Evolutionary conservation across 2,329 filamentous ascomycete genomes (phyloP), one percentile per base, ranked within the genome.

Genomic region (Ceratocystis huliohia): DNA sequence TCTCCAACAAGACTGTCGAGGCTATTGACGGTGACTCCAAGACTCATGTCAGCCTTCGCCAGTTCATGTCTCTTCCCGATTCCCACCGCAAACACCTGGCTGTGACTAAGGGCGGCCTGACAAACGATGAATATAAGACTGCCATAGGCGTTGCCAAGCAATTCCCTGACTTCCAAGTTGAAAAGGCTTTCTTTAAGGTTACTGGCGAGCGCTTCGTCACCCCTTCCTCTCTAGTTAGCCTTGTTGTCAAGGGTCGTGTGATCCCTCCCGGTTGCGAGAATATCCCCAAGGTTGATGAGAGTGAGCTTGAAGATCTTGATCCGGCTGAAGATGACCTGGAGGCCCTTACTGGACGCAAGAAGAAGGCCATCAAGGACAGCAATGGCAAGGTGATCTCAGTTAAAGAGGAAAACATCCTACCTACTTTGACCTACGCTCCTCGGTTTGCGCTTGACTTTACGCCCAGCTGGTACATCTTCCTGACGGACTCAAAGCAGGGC

Each of bases 101-200:
- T 22, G 83, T 94, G 59, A 87, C 87, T 70, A 80, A 85, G 66
- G 81, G 80, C 50, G 85, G 93, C 50, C 78, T 99, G 46, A 86
- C 82, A 3, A 86, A 91, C 70, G 76, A 83, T 68, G 85, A 96
- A 75, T 96, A 96, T 76, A 79, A 84, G 69, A 82, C 86, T 53
- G 88, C 88, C 46, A 81, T 96, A 68, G 77, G 78, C 61, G 88
- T 96, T 37, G 92, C 91, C 33, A 85, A 85, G 71, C 90, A 96
- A 76, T 81, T 99, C 33, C 94, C 94, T 1, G 84, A 85, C 69
- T 81, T 99, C 66, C 84, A 88, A 67, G 85, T 99, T 10, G 90
- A 91, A 73, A 95, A 91, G 78, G 90, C 91, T 6, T 99, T 96
- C 78, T 99, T 99, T 85, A 99, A 99, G 81, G 95, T 99, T 59